These are phyloP conservation scores for Syncephalastrum monosporum DNA, from an alignment of 371 early-diverging fungal genomes.

Conservation along the genomic window DNA sequence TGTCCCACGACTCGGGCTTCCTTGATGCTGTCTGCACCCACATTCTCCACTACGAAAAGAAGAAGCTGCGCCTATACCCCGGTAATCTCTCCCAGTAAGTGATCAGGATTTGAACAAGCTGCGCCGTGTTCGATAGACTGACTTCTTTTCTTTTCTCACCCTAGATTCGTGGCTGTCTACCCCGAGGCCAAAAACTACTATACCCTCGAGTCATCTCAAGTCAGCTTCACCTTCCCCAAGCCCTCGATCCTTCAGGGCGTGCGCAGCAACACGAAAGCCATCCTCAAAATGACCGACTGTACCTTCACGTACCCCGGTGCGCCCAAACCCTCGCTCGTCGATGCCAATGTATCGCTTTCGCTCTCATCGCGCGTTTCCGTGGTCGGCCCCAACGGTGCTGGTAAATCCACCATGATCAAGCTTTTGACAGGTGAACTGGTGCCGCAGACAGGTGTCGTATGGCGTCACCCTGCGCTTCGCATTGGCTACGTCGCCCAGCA, in stretches of 20 bases:
- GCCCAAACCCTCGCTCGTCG: slow-evolving; percentile 57
- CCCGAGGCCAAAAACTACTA: slow-evolving; percentile 70
- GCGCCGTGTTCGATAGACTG: not conserved
- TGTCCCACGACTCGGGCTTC: slow-evolving; percentile 99
- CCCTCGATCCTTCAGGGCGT: slow-evolving; percentile 74
- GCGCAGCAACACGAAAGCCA: slow-evolving; percentile 74
- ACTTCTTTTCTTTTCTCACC: not conserved
- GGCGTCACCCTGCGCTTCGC: slow-evolving; percentile 74
- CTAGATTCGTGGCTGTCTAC: slow-evolving; percentile 53
- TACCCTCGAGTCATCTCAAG: slow-evolving; percentile 63
- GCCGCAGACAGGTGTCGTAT: slow-evolving; percentile 67
- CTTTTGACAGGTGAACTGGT: slow-evolving; percentile 71
- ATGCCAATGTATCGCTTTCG: slow-evolving; percentile 63
- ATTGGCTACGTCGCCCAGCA: slow-evolving; percentile 90
- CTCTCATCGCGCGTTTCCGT: slow-evolving; percentile 81
- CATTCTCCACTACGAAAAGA: slow-evolving; percentile 77
- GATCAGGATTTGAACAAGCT: not conserved
- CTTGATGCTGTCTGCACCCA: slow-evolving; percentile 82
- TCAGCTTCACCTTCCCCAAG: slow-evolving; percentile 77
- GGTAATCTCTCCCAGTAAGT: slow-evolving; percentile 62
- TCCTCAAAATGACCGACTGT: slow-evolving; percentile 68
- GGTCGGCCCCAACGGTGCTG: slow-evolving; percentile 81
- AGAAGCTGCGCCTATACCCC: slow-evolving; percentile 66
- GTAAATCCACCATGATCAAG: slow-evolving; percentile 87
- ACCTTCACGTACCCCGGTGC: slow-evolving; percentile 71